These are phyloP conservation scores for Lipomyces chichibuensis DNA, from an alignment of 805 yeast genomes.

Conservation along the genomic window DNA sequence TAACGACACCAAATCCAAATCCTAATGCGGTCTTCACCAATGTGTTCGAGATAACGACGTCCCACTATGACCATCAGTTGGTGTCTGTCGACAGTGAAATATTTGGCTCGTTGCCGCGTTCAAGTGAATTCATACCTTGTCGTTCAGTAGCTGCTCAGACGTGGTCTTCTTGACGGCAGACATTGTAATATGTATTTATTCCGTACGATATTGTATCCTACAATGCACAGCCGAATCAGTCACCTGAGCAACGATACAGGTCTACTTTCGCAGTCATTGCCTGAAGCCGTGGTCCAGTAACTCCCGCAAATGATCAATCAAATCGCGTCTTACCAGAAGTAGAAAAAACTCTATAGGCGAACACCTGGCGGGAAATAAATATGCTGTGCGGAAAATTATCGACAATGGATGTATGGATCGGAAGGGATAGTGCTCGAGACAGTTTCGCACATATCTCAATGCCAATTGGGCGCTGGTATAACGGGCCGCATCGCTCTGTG, in stretches of 20 bases:
- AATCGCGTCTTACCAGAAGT: neutral
- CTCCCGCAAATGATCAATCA: neutral
- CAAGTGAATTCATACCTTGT: constrained; percentile 41
- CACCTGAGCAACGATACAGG: neutral
- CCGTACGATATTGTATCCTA: neutral
- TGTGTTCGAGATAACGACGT: constrained; percentile 90
- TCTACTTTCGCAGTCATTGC: neutral
- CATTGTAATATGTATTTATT: constrained; percentile 9
- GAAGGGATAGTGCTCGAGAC: neutral
- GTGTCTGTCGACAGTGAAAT: neutral
- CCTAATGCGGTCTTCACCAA: constrained; percentile 95
- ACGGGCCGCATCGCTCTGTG: too few species aligned
- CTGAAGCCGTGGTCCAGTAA: neutral
- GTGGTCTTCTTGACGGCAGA: constrained; percentile 36
- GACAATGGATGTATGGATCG: neutral
- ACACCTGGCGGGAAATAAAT: neutral
- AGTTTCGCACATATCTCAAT: neutral
- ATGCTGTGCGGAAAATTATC: neutral
- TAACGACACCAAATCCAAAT: constrained; percentile 92
- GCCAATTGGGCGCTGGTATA: neutral
- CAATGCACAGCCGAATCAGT: neutral
- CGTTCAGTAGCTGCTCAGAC: constrained; percentile 45
- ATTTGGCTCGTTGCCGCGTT: neutral
- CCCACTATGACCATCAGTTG: constrained; percentile 60
- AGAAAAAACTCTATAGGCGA: neutral